phyloP scores from a whole-genome alignment of 106 monocot species.

The Phalaenopsis aphrodite region DNA sequence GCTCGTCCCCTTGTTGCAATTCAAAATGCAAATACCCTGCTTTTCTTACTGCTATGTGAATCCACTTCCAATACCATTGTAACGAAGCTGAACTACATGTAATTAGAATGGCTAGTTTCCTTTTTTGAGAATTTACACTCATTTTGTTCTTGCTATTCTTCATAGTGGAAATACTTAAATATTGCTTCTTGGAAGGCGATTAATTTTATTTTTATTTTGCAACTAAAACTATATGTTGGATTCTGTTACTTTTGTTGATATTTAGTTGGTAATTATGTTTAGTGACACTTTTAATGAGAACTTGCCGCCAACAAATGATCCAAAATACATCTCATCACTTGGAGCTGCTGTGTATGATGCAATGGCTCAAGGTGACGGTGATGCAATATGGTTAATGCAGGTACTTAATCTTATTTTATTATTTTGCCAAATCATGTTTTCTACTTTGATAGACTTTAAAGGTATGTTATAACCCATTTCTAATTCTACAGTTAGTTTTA shows the following conservation, averaged over 20 bases:
- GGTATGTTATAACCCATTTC: neutral
- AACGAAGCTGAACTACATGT: neutral
- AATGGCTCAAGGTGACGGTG: constrained; percentile 66
- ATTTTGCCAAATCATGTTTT: neutral
- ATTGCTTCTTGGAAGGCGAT: neutral
- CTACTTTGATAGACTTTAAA: neutral
- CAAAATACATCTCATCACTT: constrained; percentile 79
- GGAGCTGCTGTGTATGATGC: constrained; percentile 87
- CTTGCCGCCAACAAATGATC: constrained; percentile 81
- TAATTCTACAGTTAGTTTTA: neutral
- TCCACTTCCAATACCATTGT: neutral
- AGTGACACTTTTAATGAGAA: constrained; percentile 99
- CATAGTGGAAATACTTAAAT: neutral
- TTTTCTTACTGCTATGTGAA: neutral
- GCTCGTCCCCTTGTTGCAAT: no score
- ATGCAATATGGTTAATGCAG: constrained; percentile 99
- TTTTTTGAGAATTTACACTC: no score
- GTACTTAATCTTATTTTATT: constrained; percentile 19
- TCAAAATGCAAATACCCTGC: no score
- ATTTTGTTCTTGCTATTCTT: neutral
- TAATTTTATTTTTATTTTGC: neutral
- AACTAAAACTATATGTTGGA: neutral
- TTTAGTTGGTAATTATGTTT: neutral
- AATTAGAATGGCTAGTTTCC: no score
- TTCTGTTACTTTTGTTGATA: neutral